Base-by-base conservation (phyloP, 2,329 filamentous ascomycete species). In the Xylaria sp. region DNA sequence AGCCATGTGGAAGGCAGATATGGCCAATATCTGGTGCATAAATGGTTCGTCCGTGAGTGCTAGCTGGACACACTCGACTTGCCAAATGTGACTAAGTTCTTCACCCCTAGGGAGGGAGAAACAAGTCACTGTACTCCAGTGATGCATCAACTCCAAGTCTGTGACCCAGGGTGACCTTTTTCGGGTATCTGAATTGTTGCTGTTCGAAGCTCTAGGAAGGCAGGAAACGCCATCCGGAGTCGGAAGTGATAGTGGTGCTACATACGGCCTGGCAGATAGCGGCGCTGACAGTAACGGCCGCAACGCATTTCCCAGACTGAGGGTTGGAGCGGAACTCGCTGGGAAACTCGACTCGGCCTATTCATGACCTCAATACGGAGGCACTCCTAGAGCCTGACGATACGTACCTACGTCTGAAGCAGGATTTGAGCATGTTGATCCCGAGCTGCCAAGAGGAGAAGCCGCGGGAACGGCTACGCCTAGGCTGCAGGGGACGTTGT, bases 11-110 rank as follows among this genome's bases (percentile, higher is more conserved):
- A 62, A 62, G n/a, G 59, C 50, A 32, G 59, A 62, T 62, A 62
- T 62, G 12, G 59, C 59, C 17, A 62, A 54, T 62, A 62, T 62
- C 11, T 62, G 59, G 36, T 62, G 59, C 59, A 62, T 62, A 14
- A 55, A 55, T 3, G 59, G 50, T 62, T 62, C 59, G n/a, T 62
- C 50, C 27, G n/a, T 47, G 59, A 62, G 7, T 17, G 48, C 59
- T 34, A 62, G 50, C 36, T 47, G 50, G 24, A 62, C 24, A 30
- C 59, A 62, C 45, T 62, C 59, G 11, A 62, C 50, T 24, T 62
- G 59, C 59, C 59, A 62, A 54, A 62, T 55, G 17, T n/a, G 59
- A 55, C 59, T 7, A 3, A 62, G 59, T 8, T 62, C 59, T 11
- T 62, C 17, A 7, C 59, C 59, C 36, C 59, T 62, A 24, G 59